Percentiles rank a stretch among this genome's conserved stretches.
Conservation (phyloP, 805 yeast genomes). For the Metschnikowia bowlesiae region DNA sequence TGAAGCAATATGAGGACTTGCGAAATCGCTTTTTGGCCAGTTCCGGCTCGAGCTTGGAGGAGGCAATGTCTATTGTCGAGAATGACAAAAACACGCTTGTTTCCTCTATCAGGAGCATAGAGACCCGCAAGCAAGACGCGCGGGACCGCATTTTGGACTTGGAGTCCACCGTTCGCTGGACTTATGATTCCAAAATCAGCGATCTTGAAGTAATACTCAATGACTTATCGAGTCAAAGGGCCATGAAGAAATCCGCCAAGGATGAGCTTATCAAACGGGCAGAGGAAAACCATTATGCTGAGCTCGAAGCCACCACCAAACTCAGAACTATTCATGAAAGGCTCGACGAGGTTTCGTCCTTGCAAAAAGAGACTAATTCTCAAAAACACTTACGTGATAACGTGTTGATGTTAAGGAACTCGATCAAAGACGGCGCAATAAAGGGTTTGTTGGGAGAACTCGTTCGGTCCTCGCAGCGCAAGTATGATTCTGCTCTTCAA, state of each 20-base stretch:
- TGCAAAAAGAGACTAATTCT: slow-evolving; percentile 67
- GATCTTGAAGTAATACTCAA: slow-evolving; percentile 29
- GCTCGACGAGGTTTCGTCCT: slow-evolving; percentile 71
- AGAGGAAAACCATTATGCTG: slow-evolving; percentile 41
- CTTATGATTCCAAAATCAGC: slow-evolving; percentile 29
- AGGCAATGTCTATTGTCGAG: slow-evolving; percentile 37
- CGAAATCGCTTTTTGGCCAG: slow-evolving; percentile 52
- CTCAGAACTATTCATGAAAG: slow-evolving; percentile 55
- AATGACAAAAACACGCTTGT: slow-evolving; percentile 44
- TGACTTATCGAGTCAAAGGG: slow-evolving; percentile 26
- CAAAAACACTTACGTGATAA: slow-evolving; percentile 72
- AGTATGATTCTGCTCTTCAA: slow-evolving; percentile 68
- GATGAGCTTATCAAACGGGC: slow-evolving; percentile 29
- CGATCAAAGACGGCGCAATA: slow-evolving; percentile 73
- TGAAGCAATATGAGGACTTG: slow-evolving; percentile 53
- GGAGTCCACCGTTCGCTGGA: slow-evolving; percentile 32
- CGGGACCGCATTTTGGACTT: slow-evolving; percentile 38
- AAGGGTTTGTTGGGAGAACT: slow-evolving; percentile 76
- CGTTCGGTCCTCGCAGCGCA: slow-evolving; percentile 69
- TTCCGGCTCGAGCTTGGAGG: slow-evolving; percentile 57
- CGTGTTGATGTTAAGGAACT: slow-evolving; percentile 59
- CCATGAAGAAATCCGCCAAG: slow-evolving; percentile 23
- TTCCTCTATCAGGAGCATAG: slow-evolving; percentile 21
- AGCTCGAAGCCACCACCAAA: slow-evolving; percentile 57
- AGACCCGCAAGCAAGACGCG: slow-evolving; percentile 32